Base-by-base conservation (phyloP, 2,329 filamentous ascomycete species). In the Penicillium sp. region DNA sequence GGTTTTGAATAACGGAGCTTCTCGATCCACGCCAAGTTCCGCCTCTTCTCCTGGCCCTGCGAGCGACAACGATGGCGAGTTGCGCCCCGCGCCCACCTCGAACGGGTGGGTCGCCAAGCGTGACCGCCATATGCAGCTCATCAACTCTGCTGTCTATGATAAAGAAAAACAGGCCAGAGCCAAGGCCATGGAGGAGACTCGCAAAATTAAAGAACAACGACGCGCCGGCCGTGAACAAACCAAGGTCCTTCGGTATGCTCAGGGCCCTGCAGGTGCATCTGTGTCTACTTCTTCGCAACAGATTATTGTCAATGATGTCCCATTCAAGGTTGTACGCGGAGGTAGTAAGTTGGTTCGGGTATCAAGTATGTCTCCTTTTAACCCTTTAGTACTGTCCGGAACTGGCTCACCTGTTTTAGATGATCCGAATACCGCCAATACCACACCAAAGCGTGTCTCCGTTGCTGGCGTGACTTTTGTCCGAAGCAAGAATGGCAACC, bases 401-500 rank as follows among this genome's bases (percentile, higher is more conserved):
- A 61, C 69, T 87, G 83, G 81, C 74, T 77, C 71, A 77, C 72
- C 62, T 59, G 62, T 70, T 50, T 54, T 74, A 81, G 80, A 75
- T 74, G 85, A 88, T 65, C 76, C 80, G 47, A 85, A 87, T 68
- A 79, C 83, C 37, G 81, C 85, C 53, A 85, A 83, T 53, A 80
- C 83, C 48, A 96, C 92, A 2, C 92, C 92, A 0, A 95, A 92
- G 75, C 84, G 82, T 62, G 83, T 88, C 42, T 78, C 80, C 6
- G 80, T 96, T 59, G 90, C 89, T 52, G 91, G 91, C 43, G 90
- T 96, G 67, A 87, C 85, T 62, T 96, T 96, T 71, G 83, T 91
- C 67, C 85, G 92, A 64, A 96, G 91, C 75, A 96, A 93, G 73
- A 89, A 88, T 66, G 92, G 92, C 60, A 96, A 96, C 66, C 83